These are phyloP conservation scores for Cladosporium sp. DNA, from an alignment of 2,329 filamentous ascomycete genomes.

Conservation along the genomic window DNA sequence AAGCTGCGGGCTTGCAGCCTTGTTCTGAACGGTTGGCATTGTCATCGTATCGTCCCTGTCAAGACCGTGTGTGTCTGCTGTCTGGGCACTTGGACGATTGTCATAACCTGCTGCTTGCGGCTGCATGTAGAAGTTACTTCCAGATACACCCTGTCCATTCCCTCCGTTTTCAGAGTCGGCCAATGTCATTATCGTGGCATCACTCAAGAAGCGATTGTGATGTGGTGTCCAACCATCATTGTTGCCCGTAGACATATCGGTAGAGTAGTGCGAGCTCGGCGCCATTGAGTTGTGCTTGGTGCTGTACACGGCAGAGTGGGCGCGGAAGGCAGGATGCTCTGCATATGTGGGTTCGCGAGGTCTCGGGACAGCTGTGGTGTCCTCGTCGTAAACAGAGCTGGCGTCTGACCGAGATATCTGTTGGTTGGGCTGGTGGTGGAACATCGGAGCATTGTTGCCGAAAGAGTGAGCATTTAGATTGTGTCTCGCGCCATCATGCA, in stretches of 20 bases:
- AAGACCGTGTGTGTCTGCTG: neutral
- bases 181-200: constrained; percentile 18
- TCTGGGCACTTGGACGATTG: neutral
- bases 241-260: neutral
- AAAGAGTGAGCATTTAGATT: neutral
- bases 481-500: neutral
- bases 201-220: constrained; percentile 17
- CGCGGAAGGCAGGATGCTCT: constrained; percentile 34
- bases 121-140: constrained; percentile 26
- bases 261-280: constrained; percentile 13
- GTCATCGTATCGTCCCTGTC: neutral
- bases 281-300: constrained; percentile 14
- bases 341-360: constrained; percentile 29
- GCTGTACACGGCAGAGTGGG: constrained; percentile 29
- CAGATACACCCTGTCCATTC: constrained; percentile 17
- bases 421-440: constrained; percentile 8
- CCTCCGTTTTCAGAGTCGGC: constrained; percentile 11
- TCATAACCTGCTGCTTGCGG: constrained; percentile 25
- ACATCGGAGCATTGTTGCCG: neutral
- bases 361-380: constrained; percentile 34
- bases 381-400: constrained; percentile 55
- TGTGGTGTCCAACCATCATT: constrained; percentile 12
- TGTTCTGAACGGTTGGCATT: constrained; percentile 2
- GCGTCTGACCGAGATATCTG: constrained; percentile 48
- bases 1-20: neutral